Conservation (phyloP, 1,284 basidiomycete genomes). For the Xerocomus minutiporus region DNA sequence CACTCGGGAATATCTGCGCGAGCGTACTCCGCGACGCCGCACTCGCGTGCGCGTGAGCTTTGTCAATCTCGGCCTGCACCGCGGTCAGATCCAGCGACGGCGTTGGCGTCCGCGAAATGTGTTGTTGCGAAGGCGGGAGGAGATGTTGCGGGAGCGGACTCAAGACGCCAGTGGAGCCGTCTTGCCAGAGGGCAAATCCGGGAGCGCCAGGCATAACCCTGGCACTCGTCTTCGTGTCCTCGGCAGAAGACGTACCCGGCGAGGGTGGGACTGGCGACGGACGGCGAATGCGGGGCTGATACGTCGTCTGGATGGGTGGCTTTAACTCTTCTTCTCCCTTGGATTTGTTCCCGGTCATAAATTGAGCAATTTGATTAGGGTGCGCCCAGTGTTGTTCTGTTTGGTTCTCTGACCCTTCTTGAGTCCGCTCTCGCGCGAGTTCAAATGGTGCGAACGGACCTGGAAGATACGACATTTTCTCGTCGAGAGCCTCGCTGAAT, state of each 20-base stretch:
- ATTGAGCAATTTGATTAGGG: conserved; percentile 36
- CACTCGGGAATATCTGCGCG: conserved; percentile 79
- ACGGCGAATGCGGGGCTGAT: conserved; percentile 64
- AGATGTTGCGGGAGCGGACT: conserved; percentile 38
- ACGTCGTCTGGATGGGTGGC: conserved; percentile 60
- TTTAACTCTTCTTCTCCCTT: conserved; percentile 21
- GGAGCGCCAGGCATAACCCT: conserved; percentile 36
- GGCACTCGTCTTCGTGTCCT: conserved; percentile 36
- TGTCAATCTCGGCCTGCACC: conserved; percentile 76
- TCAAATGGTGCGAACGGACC: conserved; percentile 63
- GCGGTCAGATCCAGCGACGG: conserved; percentile 66
- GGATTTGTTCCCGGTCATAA: conserved; percentile 39
- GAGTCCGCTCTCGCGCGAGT: conserved; percentile 43
- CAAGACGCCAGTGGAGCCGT: conserved; percentile 14
- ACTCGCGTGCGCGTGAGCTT: conserved; percentile 63
- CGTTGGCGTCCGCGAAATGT: conserved; percentile 63
- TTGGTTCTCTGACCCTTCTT: conserved; percentile 19
- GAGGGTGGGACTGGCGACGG: conserved; percentile 38
- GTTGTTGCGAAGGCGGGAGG: conserved; percentile 38
- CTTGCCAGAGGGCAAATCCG: conserved; percentile 34
- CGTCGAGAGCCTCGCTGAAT: conserved; percentile 73
- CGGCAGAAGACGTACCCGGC: conserved; percentile 25
- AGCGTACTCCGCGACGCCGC: conserved; percentile 68
- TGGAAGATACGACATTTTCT: conserved; percentile 52
- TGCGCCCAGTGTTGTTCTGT: conserved; percentile 33